Conservation (phyloP, 495 filamentous ascomycete genomes). For the Elasticomyces elasticus region DNA sequence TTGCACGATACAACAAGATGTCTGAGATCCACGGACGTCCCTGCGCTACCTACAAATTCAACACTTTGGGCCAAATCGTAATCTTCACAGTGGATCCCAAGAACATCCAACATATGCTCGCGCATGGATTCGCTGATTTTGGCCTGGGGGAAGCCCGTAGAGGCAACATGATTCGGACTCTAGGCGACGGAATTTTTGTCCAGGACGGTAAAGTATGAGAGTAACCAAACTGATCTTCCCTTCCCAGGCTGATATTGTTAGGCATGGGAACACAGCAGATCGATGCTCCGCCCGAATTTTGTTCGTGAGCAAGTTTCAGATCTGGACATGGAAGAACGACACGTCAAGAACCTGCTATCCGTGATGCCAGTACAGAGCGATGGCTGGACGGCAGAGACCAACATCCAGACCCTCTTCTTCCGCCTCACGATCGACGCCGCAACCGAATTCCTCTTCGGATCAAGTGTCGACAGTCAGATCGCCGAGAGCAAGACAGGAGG, state of each 20-base stretch:
- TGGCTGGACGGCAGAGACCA: slow-evolving; percentile 42
- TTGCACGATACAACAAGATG: slow-evolving; percentile 15
- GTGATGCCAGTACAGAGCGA: slow-evolving; percentile 13
- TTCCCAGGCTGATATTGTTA: slow-evolving; percentile 9
- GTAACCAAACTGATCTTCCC: background rate
- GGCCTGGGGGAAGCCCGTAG: slow-evolving; percentile 33
- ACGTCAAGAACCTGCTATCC: slow-evolving; percentile 40
- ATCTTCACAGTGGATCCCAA: slow-evolving; percentile 62
- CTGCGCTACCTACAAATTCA: slow-evolving; percentile 8
- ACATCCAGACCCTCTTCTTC: slow-evolving; percentile 65
- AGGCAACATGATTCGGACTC: slow-evolving; percentile 25
- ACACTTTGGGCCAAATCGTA: slow-evolving; percentile 15
- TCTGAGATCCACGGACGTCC: slow-evolving; percentile 2
- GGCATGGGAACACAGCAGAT: slow-evolving; percentile 33
- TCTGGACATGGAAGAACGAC: slow-evolving; percentile 67
- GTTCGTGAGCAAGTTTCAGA: slow-evolving; percentile 70
- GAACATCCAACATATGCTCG: slow-evolving; percentile 78
- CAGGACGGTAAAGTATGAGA: no score
- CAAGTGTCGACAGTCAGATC: slow-evolving; percentile 53
- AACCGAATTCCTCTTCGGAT: slow-evolving; percentile 79
- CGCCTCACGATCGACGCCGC: slow-evolving; percentile 73
- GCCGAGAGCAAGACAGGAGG: slow-evolving; percentile 5
- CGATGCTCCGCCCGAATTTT: slow-evolving; percentile 69
- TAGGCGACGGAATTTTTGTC: slow-evolving; percentile 28
- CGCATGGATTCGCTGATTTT: slow-evolving; percentile 68